phyloP scores from a whole-genome alignment of 441 rosid species.

The Macaranga tanarius region DNA sequence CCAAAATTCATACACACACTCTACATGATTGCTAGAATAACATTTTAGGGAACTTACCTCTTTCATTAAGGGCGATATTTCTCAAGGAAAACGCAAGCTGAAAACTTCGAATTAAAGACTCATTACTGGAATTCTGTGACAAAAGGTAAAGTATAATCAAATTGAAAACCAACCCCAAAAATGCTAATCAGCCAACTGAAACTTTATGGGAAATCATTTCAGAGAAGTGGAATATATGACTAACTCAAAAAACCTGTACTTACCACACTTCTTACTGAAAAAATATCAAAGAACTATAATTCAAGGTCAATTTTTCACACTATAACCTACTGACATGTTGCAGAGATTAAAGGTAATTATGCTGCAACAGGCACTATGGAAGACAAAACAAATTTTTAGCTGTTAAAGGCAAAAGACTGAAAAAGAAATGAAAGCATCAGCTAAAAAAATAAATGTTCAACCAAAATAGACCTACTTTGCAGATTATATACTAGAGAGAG shows the following conservation, averaged over 20 bases:
- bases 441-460: background rate
- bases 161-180: conserved; percentile 15
- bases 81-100: conserved; percentile 94
- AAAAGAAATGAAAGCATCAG: background rate
- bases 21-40: conserved; percentile 7
- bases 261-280: background rate
- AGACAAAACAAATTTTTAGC: conserved; percentile 5
- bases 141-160: conserved; percentile 21
- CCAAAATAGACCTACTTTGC: background rate
- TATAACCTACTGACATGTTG: background rate
- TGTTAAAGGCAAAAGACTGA: background rate
- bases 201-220: conserved; percentile 6
- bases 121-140: conserved; percentile 79
- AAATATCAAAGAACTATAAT: background rate
- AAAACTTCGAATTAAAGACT: conserved; percentile 74
- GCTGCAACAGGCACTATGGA: background rate
- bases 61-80: conserved; percentile 61
- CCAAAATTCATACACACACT: conserved; percentile 3
- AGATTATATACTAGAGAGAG: conserved; percentile 3
- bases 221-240: background rate
- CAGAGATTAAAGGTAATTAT: background rate
- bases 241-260: background rate
- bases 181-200: conserved; percentile 7
- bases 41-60: conserved; percentile 42
- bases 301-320: background rate